Evolutionary conservation across 202 grass and related monocot species (phyloP).

Genomic region (Brachypodium distachyon): DNA sequence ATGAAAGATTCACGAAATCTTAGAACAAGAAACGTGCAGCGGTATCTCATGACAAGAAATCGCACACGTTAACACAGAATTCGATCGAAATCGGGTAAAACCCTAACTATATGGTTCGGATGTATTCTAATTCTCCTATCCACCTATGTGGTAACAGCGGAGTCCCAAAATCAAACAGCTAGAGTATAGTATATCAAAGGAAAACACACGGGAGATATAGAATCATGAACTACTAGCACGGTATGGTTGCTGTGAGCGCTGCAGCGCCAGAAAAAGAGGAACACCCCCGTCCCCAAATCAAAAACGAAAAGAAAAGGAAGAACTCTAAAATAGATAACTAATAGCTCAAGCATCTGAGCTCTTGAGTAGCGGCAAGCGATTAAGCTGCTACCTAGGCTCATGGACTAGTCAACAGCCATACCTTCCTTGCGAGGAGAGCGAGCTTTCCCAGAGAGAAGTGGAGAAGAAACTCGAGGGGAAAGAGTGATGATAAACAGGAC

Average conservation of each 20-base stretch:
- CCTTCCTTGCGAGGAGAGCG: background rate
- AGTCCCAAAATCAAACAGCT: background rate
- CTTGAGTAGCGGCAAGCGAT: background rate
- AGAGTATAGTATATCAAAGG: background rate
- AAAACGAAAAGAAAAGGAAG: too few species aligned
- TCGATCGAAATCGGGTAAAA: background rate
- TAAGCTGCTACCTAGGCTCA: background rate
- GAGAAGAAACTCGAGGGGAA: background rate
- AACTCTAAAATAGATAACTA: background rate
- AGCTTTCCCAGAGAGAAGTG: background rate
- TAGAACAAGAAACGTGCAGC: too few species aligned
- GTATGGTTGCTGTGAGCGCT: background rate
- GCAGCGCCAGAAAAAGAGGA: too few species aligned
- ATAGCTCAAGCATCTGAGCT: background rate
- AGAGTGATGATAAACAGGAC: constrained; percentile 7
- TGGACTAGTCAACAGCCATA: background rate
- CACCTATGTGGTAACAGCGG: background rate
- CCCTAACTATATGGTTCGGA: background rate
- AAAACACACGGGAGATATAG: background rate
- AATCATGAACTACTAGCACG: background rate
- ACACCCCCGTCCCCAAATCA: too few species aligned
- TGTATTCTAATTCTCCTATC: background rate
- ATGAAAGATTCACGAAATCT: too few species aligned
- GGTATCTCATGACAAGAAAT: background rate
- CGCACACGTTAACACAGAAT: background rate